A percentile compares a stretch with the other conserved stretches of the same genome.
Evolutionary conservation across 2,329 filamentous ascomycete genomes (phyloP).

Genomic region (Hymenoscyphus linearis): DNA sequence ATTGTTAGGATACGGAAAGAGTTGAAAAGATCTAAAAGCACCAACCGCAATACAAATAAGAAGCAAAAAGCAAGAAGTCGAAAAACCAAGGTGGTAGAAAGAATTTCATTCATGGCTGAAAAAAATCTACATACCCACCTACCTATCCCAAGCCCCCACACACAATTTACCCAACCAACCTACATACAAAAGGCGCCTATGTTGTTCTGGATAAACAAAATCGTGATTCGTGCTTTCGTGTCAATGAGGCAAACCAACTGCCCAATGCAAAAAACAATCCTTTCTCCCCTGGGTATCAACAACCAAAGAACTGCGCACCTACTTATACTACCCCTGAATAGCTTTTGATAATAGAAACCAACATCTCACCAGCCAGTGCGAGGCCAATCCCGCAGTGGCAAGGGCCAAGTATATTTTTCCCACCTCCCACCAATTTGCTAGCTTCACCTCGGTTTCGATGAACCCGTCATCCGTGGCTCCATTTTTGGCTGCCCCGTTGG

Average conservation of each 20-base stretch:
- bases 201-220: neutral
- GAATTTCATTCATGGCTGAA: neutral
- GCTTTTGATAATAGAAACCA: neutral
- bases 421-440: slow-evolving; percentile 30
- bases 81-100: too few relatives aligned
- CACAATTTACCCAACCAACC: neutral
- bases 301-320: neutral
- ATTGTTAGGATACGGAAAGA: too few relatives aligned
- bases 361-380: neutral
- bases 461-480: slow-evolving; percentile 16
- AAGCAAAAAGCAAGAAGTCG: too few relatives aligned
- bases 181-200: neutral
- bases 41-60: too few relatives aligned
- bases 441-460: slow-evolving; percentile 32
- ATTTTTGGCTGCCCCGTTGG: slow-evolving; percentile 15
- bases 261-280: neutral
- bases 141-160: neutral
- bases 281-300: neutral
- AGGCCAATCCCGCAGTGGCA: neutral
- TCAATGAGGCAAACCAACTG: neutral
- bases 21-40: too few relatives aligned
- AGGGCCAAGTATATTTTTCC: neutral
- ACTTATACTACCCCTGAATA: neutral
- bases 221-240: neutral
- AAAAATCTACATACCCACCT: neutral